Evolutionary conservation across 805 yeast genomes (phyloP).

Genomic region (Cyberlindnera americana): DNA sequence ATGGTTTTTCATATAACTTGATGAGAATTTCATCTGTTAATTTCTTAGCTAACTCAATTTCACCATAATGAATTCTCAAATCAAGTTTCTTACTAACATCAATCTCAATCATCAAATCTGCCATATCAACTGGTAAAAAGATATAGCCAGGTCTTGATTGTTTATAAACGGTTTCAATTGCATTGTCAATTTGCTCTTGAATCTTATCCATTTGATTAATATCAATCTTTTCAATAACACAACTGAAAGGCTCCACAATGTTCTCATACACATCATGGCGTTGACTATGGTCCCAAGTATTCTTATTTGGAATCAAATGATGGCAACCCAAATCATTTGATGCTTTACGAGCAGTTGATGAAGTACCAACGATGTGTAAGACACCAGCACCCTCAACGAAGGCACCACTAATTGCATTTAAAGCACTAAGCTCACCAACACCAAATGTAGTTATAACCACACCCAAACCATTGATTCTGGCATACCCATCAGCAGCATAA

Average conservation of each 20-base stretch:
- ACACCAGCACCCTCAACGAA: constrained; percentile 80
- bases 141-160: constrained; percentile 69
- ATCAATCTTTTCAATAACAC: constrained; percentile 47
- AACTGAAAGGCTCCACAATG: constrained; percentile 51
- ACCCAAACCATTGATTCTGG: constrained; percentile 43
- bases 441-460: constrained; percentile 62
- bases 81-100: constrained; percentile 25
- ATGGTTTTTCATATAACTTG: constrained; percentile 46
- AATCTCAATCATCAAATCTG: constrained; percentile 35
- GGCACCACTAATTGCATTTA: constrained; percentile 82
- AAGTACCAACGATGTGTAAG: constrained; percentile 82
- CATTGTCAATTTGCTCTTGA: constrained; percentile 58
- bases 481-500: constrained; percentile 88
- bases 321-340: constrained; percentile 35
- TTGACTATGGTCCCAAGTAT: constrained; percentile 42
- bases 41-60: constrained; percentile 28
- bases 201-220: constrained; percentile 43
- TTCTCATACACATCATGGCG: constrained; percentile 58
- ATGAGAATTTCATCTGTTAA: constrained; percentile 44
- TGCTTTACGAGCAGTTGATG: constrained; percentile 39
- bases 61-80: constrained; percentile 23
- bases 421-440: constrained; percentile 84
- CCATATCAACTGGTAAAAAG: constrained; percentile 62
- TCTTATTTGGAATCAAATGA: constrained; percentile 47
- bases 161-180: constrained; percentile 45